These are phyloP conservation scores for Hypoxylon sp. DNA, from an alignment of 2,329 filamentous ascomycete species.

Conservation along the genomic window DNA sequence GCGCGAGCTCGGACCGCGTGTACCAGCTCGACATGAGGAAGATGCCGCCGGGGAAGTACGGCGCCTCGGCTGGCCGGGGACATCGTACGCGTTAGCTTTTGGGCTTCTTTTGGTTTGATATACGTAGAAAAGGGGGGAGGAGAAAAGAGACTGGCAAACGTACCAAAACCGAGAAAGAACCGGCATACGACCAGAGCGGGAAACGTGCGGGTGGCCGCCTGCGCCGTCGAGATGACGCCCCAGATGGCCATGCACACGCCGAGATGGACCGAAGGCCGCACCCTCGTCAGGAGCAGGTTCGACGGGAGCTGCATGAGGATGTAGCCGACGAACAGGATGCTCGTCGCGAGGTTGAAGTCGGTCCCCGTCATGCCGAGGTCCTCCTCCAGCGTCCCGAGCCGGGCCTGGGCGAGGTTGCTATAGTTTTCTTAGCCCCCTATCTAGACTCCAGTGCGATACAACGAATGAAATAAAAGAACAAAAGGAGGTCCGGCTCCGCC, in stretches of 20 bases:
- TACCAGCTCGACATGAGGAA: constrained; percentile 58
- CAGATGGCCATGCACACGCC: constrained; percentile 53
- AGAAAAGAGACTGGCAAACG: background rate
- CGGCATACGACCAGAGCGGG: constrained; percentile 53
- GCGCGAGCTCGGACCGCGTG: constrained; percentile 52
- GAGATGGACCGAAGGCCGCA: constrained; percentile 63
- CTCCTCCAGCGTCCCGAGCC: constrained; percentile 60
- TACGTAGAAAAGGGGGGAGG: background rate
- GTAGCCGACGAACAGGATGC: constrained; percentile 66
- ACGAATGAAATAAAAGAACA: too few relatives aligned
- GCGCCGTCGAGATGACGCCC: constrained; percentile 51
- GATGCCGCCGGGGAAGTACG: constrained; percentile 59
- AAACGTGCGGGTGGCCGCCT: constrained; percentile 55
- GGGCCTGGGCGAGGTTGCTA: constrained; percentile 62
- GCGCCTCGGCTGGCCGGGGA: constrained; percentile 58
- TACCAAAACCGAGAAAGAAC: constrained; percentile 56
- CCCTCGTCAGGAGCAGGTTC: constrained; percentile 63
- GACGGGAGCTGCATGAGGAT: constrained; percentile 69
- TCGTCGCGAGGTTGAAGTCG: constrained; percentile 64
- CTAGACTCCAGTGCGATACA: too few relatives aligned
- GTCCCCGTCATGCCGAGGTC: constrained; percentile 63
- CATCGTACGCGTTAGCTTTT: constrained; percentile 3
- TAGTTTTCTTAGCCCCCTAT: constrained; percentile 19
- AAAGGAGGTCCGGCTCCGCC: too few relatives aligned
- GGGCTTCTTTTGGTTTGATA: background rate